Conservation (phyloP, 306 rosid genomes). For the Gynostemma pentaphyllum region DNA sequence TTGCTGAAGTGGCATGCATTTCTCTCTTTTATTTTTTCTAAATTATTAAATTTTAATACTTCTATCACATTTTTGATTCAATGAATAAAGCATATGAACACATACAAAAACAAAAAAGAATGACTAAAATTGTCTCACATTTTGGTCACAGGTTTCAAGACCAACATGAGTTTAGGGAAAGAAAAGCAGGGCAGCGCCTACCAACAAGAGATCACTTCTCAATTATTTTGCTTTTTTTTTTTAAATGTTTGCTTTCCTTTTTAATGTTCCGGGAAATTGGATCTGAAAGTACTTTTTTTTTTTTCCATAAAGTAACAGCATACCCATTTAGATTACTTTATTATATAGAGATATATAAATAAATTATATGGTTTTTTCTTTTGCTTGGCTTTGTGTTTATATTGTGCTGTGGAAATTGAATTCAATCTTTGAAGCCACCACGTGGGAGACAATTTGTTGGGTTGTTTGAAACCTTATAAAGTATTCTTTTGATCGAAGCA, state of each 20-base stretch:
- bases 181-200: constrained; percentile 5
- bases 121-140: neutral
- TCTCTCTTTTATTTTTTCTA: neutral
- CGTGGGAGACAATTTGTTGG: too few species aligned
- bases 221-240: neutral
- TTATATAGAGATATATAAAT: neutral
- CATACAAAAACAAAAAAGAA: neutral
- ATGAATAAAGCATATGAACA: neutral
- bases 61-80: neutral
- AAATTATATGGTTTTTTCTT: too few species aligned
- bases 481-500: too few species aligned
- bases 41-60: too few species aligned
- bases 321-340: constrained; percentile 1
- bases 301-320: constrained; percentile 1
- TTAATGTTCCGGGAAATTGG: constrained; percentile 7
- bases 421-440: too few species aligned
- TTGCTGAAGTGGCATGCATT: neutral
- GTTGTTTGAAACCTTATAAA: too few species aligned
- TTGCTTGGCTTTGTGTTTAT: too few species aligned
- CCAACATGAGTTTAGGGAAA: constrained; percentile 11
- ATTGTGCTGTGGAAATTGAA: too few species aligned
- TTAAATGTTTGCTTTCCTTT: neutral
- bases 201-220: neutral
- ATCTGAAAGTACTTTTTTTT: neutral
- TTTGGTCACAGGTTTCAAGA: constrained; percentile 13